Evolutionary conservation across 352 stramenopile genomes (phyloP).

Genomic region (Phytophthora syringae): DNA sequence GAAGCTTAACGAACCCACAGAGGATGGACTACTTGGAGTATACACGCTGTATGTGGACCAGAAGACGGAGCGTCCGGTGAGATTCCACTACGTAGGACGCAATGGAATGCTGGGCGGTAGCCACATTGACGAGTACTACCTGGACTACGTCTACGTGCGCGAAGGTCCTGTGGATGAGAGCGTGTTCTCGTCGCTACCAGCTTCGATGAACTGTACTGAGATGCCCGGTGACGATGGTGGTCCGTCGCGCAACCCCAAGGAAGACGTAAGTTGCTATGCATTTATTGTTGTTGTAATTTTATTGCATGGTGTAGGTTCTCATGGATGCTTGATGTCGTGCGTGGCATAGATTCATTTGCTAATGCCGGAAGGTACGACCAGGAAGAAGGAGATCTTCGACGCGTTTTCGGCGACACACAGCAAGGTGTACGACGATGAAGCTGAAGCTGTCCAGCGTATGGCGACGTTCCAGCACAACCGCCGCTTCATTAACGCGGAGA

Average conservation of each 20-base stretch:
- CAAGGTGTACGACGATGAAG: conserved; percentile 63
- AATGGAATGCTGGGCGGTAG: conserved; percentile 86
- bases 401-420: conserved; percentile 64
- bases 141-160: conserved; percentile 90
- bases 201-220: conserved; percentile 86
- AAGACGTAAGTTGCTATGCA: conserved; percentile 58
- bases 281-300: conserved; percentile 7
- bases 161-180: conserved; percentile 66
- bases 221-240: conserved; percentile 54
- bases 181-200: conserved; percentile 73
- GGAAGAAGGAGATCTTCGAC: conserved; percentile 73
- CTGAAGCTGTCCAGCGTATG: conserved; percentile 58
- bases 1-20: conserved; percentile 52
- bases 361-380: conserved; percentile 68
- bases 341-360: conserved; percentile 78
- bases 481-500: conserved; percentile 87
- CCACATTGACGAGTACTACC: conserved; percentile 91
- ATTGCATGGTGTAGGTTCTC: neutral
- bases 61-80: conserved; percentile 73
- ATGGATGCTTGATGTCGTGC: neutral
- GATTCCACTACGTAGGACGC: conserved; percentile 88
- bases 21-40: conserved; percentile 75
- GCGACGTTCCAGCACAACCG: conserved; percentile 83
- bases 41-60: conserved; percentile 91
- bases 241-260: conserved; percentile 55